A percentile compares a stretch with the other conserved stretches of the same genome.
phyloP scores from a whole-genome alignment of 441 rosid genomes.

The Jatropha multifida region DNA sequence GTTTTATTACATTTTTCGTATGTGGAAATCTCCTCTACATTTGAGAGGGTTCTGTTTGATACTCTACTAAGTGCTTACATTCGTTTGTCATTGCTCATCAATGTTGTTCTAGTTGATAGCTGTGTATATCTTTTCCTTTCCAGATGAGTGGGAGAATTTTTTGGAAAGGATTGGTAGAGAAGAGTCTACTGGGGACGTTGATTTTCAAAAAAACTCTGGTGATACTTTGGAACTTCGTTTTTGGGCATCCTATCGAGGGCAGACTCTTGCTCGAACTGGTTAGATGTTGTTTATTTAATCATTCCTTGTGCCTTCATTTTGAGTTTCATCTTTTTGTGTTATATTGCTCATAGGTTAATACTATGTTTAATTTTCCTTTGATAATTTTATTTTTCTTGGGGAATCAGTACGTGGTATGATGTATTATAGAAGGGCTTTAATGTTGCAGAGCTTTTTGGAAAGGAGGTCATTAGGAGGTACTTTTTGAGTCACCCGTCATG shows the following conservation, averaged over 20 bases:
- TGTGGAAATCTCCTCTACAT: background rate
- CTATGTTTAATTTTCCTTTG: constrained; percentile 15
- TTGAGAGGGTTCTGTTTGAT: background rate
- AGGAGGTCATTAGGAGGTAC: constrained; percentile 79
- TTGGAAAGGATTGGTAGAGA: constrained; percentile 87
- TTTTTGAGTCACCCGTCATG: constrained; percentile 16
- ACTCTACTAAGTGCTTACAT: background rate
- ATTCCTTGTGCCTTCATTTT: background rate
- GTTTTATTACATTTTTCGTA: background rate
- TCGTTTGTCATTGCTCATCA: background rate
- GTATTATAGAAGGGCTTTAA: constrained; percentile 97
- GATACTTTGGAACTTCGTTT: constrained; percentile 96
- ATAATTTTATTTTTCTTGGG: constrained; percentile 24
- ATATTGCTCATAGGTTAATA: constrained; percentile 18
- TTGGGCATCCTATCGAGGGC: constrained; percentile 98
- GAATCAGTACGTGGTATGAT: constrained; percentile 97
- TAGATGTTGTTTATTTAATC: constrained; percentile 22
- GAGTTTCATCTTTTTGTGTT: constrained; percentile 15
- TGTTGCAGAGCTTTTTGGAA: constrained; percentile 93
- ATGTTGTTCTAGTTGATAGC: background rate
- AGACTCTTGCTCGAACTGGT: constrained; percentile 97
- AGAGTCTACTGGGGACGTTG: constrained; percentile 62
- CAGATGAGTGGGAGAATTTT: constrained; percentile 99
- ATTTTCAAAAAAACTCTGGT: constrained; percentile 68
- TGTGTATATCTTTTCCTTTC: constrained; percentile 18